These are phyloP conservation scores for Aspergillus floridensis DNA, from an alignment of 2,329 filamentous ascomycete genomes.

Conservation along the genomic window DNA sequence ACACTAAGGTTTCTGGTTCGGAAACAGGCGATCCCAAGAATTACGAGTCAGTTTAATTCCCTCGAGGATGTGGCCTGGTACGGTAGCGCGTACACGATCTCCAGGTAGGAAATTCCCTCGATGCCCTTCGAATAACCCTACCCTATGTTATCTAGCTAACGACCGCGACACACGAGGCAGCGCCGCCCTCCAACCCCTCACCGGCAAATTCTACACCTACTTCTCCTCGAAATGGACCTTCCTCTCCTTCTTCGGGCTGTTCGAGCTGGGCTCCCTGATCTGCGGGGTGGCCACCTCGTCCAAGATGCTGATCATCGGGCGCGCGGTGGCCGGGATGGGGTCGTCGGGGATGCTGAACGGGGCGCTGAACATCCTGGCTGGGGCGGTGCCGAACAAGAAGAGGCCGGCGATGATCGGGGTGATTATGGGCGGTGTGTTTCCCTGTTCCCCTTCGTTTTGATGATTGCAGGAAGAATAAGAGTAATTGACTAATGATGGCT, in stretches of 20 bases:
- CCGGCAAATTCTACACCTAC: slow-evolving; percentile 13
- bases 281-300: slow-evolving; percentile 10
- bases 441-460: background rate
- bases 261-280: slow-evolving; percentile 29
- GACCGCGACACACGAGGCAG: no score
- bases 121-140: no score
- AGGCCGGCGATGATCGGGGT: slow-evolving; percentile 9
- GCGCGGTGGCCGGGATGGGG: slow-evolving; percentile 12
- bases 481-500: background rate
- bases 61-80: slow-evolving; percentile 39
- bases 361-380: slow-evolving; percentile 10
- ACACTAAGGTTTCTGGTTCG: background rate
- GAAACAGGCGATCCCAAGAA: slow-evolving; percentile 45
- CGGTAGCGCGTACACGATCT: slow-evolving; percentile 42
- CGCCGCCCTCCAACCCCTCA: slow-evolving; percentile 2
- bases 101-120: slow-evolving; percentile 21
- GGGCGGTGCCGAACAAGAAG: slow-evolving; percentile 5
- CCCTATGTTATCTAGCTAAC: no score
- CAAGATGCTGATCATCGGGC: slow-evolving; percentile 12
- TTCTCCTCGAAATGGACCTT: slow-evolving; percentile 20
- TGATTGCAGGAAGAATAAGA: no score
- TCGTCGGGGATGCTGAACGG: slow-evolving; percentile 11
- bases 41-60: slow-evolving; percentile 45
- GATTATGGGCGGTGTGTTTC: slow-evolving; percentile 17
- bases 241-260: slow-evolving; percentile 27